These are phyloP conservation scores for Eleusine indica DNA, from an alignment of 176 grass and related monocot species.

Conservation along the genomic window DNA sequence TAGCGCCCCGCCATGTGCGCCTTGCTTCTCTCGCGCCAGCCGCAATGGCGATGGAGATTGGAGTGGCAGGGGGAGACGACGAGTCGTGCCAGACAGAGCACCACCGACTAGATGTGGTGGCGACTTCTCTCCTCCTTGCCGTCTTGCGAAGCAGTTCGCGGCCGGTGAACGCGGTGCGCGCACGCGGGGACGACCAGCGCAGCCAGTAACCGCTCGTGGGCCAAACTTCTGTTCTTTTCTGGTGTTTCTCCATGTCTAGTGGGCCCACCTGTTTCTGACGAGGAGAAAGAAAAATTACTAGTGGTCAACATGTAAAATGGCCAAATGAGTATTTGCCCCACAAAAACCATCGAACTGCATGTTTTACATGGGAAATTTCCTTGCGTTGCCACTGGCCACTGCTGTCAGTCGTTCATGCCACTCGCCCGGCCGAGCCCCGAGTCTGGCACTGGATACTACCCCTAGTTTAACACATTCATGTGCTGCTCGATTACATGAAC, in stretches of 20 bases:
- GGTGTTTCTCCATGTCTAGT: neutral
- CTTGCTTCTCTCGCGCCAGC: constrained; percentile 25
- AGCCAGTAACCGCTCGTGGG: constrained; percentile 38
- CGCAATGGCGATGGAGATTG: constrained; percentile 38
- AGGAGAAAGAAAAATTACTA: too few relatives aligned
- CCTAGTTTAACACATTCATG: too few relatives aligned
- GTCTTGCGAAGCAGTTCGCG: constrained; percentile 10
- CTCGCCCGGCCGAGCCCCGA: too few relatives aligned
- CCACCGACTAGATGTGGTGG: constrained; percentile 28
- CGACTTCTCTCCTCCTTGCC: constrained; percentile 18
- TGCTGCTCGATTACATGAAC: too few relatives aligned
- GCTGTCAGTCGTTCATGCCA: too few relatives aligned
- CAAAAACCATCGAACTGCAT: too few relatives aligned
- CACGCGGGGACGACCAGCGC: constrained; percentile 1
- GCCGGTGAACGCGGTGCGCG: constrained; percentile 28
- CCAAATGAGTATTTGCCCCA: too few relatives aligned
- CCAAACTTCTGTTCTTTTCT: constrained; percentile 6
- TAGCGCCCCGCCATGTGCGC: constrained; percentile 73
- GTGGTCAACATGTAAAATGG: too few relatives aligned
- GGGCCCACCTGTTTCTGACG: neutral
- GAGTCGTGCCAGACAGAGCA: constrained; percentile 31
- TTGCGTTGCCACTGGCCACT: too few relatives aligned
- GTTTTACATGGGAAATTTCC: too few relatives aligned
- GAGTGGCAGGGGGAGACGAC: constrained; percentile 10
- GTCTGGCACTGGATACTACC: too few relatives aligned